Evolutionary conservation across 169 alveolate species (phyloP).

Genomic region (Ichthyophthirius multifiliis): DNA sequence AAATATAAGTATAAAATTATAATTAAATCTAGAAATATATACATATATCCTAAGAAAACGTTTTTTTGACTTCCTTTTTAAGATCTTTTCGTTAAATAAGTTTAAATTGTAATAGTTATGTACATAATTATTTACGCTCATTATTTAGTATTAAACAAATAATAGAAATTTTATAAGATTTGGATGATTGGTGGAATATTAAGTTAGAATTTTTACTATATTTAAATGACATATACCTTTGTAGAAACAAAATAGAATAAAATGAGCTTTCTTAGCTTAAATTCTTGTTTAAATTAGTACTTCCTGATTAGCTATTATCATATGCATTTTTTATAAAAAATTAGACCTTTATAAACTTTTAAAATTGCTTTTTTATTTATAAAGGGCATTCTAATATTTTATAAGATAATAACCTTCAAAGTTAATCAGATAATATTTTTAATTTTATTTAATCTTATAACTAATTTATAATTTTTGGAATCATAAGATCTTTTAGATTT

Average conservation of each 20-base stretch:
- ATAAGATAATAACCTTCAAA: too few species aligned
- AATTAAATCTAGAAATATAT: neutral
- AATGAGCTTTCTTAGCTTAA: neutral
- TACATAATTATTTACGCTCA: neutral
- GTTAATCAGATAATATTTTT: neutral
- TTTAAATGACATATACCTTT: neutral
- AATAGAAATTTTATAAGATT: neutral
- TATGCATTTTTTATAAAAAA: too few species aligned
- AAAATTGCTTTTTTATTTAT: too few species aligned
- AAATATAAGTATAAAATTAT: neutral
- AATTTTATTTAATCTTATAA: neutral
- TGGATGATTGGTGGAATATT: neutral
- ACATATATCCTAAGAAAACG: neutral
- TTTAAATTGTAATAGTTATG: neutral
- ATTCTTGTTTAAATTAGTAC: neutral
- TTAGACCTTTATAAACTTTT: too few species aligned
- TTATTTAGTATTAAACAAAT: neutral
- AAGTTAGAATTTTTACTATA: neutral
- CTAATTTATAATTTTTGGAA: neutral
- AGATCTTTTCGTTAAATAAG: neutral
- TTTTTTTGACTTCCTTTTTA: neutral
- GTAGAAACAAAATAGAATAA: neutral
- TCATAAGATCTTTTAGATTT: neutral
- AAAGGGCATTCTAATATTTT: too few species aligned
- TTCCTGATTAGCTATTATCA: neutral